These are phyloP conservation scores for Nitzschia putrida DNA, from an alignment of 108 stramenopile genomes.

Conservation along the genomic window DNA sequence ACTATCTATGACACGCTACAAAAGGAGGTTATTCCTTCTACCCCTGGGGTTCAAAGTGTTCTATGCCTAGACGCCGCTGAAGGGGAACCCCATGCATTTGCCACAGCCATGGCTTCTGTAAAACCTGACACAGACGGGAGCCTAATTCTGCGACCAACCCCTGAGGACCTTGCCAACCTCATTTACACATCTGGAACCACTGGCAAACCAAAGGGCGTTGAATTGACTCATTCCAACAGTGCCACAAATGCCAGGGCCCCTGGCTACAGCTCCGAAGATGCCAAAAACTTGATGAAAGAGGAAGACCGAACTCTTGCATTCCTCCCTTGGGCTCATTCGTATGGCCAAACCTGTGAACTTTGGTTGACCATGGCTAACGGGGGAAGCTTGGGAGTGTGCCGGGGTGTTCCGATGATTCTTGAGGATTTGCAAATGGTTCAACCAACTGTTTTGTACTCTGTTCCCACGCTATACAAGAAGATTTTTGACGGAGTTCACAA, in stretches of 20 bases:
- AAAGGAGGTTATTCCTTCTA: conserved; percentile 67
- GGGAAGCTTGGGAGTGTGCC: conserved; percentile 78
- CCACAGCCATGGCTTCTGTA: conserved; percentile 53
- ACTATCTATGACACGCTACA: conserved; percentile 72
- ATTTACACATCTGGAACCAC: conserved; percentile 98
- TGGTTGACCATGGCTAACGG: conserved; percentile 86
- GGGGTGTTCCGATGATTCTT: conserved; percentile 78
- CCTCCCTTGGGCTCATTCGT: conserved; percentile 95
- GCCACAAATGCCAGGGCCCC: conserved; percentile 80
- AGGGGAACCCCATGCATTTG: conserved; percentile 76
- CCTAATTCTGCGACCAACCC: conserved; percentile 52
- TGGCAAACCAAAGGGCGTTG: conserved; percentile 73
- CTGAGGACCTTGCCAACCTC: conserved; percentile 88
- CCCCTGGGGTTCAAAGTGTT: conserved; percentile 65
- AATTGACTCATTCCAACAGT: conserved; percentile 88
- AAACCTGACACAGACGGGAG: conserved; percentile 35
- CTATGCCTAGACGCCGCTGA: conserved; percentile 75
- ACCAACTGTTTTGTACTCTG: conserved; percentile 86
- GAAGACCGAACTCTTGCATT: conserved; percentile 85
- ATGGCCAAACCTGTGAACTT: conserved; percentile 91
- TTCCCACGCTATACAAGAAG: conserved; percentile 92
- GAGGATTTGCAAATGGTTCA: conserved; percentile 81
- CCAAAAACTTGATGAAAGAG: conserved; percentile 67
- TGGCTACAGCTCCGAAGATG: conserved; percentile 63
- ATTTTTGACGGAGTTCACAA: conserved; percentile 93